phyloP scores from a whole-genome alignment of 345 rosid genomes.

The Pseudoturritis turrita region DNA sequence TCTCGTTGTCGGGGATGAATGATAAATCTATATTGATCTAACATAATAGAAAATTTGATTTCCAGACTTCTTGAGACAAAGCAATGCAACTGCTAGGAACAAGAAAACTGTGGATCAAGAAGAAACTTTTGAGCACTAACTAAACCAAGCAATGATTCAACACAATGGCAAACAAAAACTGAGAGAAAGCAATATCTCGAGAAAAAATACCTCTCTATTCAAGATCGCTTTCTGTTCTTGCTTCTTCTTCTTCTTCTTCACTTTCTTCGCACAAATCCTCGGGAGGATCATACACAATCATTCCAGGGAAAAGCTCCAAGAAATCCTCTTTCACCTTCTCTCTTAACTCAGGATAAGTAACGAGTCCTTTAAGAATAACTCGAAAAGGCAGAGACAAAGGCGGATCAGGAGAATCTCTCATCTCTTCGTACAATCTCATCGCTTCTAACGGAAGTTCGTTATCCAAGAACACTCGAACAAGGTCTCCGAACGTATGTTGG shows the following conservation, averaged over 20 bases:
- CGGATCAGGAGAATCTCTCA: conserved; percentile 82
- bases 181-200: not conserved
- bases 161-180: not conserved
- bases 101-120: not conserved
- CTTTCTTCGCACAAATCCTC: conserved; percentile 57
- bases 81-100: not conserved
- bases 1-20: not conserved
- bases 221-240: conserved; percentile 39
- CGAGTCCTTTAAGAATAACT: conserved; percentile 83
- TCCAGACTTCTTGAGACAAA: not conserved
- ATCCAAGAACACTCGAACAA: conserved; percentile 69
- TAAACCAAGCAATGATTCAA: not conserved
- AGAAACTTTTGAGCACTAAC: not conserved
- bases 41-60: not conserved
- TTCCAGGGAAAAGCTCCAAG: conserved; percentile 82
- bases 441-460: conserved; percentile 61
- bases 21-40: not conserved
- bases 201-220: conserved; percentile 25
- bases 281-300: conserved; percentile 83
- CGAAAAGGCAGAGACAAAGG: conserved; percentile 89
- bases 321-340: conserved; percentile 81
- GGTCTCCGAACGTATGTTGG: conserved; percentile 86
- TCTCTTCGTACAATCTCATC: conserved; percentile 75
- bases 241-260: conserved; percentile 39
- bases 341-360: conserved; percentile 76